phyloP scores from a whole-genome alignment of 441 rosid genomes.

The Corymbia calophylla region DNA sequence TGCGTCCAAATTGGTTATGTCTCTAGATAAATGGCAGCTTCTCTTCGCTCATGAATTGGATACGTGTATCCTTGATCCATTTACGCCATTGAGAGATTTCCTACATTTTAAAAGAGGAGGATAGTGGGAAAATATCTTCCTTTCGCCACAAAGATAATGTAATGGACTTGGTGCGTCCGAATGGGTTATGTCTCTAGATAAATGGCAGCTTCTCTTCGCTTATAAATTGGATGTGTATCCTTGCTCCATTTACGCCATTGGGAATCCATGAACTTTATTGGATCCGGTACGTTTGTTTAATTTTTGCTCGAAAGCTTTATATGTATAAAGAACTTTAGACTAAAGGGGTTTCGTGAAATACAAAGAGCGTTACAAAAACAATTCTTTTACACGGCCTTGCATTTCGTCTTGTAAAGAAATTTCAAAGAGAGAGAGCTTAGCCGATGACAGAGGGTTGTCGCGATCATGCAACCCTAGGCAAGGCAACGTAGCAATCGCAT shows the following conservation, averaged over 20 bases:
- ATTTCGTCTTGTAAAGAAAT: too few species aligned
- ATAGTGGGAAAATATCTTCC: neutral
- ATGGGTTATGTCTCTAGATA: neutral
- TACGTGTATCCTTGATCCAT: neutral
- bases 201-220: neutral
- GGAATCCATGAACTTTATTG: neutral
- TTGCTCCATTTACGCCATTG: neutral
- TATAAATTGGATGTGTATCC: neutral
- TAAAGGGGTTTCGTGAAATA: neutral
- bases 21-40: neutral
- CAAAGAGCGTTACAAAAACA: neutral
- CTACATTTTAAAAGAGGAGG: rapidly evolving
- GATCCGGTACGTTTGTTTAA: rapidly evolving
- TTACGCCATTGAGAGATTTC: neutral
- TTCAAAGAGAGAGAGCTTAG: neutral
- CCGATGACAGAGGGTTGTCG: neutral
- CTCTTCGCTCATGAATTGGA: neutral
- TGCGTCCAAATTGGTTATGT: neutral
- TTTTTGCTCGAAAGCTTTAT: neutral
- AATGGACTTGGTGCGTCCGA: neutral
- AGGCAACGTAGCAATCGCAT: too few species aligned
- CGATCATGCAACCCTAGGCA: too few species aligned
- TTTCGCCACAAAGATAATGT: neutral
- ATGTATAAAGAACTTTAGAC: neutral
- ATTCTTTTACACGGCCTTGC: neutral